Base-by-base conservation (phyloP, 345 rosid genomes). In the Triadica sebifera region DNA sequence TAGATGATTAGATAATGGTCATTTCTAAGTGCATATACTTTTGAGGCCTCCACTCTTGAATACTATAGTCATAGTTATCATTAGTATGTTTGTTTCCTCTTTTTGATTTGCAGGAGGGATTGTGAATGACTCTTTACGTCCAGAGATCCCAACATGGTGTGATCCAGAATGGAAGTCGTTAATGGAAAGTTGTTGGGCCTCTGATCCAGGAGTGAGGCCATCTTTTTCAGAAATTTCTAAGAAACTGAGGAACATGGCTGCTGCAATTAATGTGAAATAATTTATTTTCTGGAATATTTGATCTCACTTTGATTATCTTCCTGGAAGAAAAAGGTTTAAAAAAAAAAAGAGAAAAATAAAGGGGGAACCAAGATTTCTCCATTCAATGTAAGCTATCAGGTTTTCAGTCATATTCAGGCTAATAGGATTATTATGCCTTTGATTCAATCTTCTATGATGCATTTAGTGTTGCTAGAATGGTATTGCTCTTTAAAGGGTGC, bases 161-260 rank as follows among this genome's bases (percentile, higher is more conserved):
- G 99, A 93, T 85, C 99, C 99, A 46, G 97, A 93, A 69, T 95
- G 99, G 99, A 95, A 89, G 77, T 81, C 87, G 65, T 79, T 95
- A 82, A 93, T 95, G 99, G 94, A 87, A 84, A 87, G 89, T 74
- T 85, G 96, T 73, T 95, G 99, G 99, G 85, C 92, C 38, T 84
- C 90, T 37, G 99, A 93, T 78, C 98, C 97, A 20, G 76, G 88
- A 34, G 98, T 82, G 77, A 93, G 98, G 80, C 98, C 96, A n/a
- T 89, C 98, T 0, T 95, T 95, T 86, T 80, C 98, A 47, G 94
- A 91, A 52, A 88, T 95, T 59, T 93, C 99, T 66, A 88, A 83
- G 84, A 93, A 86, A 88, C 89, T 95, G 79, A 91, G 99, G 81
- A 91, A 49, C 77, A 91, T 95, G 98, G 99, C 98, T 75, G 96